Percentiles rank a stretch among this genome's conserved stretches.
Conservation (phyloP, 176 grass and related monocot genomes). For the Rhynchospora pubera region DNA sequence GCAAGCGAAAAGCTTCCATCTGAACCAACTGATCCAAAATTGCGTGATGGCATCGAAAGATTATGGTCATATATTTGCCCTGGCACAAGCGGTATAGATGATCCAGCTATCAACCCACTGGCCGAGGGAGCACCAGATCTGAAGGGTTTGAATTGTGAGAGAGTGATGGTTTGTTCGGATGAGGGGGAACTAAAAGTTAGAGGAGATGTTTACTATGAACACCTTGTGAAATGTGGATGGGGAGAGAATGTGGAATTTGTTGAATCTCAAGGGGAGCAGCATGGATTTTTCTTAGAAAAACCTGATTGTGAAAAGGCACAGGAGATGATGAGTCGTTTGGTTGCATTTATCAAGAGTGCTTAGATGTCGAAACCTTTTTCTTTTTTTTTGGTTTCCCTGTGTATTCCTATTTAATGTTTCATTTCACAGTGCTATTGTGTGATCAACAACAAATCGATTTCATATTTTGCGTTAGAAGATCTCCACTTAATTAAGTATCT, state of each 20-base stretch:
- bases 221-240: constrained; percentile 7
- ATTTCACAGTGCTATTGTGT: too few species aligned
- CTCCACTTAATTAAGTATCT: too few species aligned
- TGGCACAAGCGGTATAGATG: constrained; percentile 30
- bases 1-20: constrained; percentile 35
- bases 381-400: neutral
- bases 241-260: constrained; percentile 12
- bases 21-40: constrained; percentile 34
- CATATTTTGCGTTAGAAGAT: too few species aligned
- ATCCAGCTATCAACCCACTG: constrained; percentile 54
- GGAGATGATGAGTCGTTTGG: constrained; percentile 19
- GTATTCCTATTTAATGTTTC: too few species aligned
- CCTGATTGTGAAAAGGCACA: constrained; percentile 2
- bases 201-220: constrained; percentile 8
- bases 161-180: constrained; percentile 25
- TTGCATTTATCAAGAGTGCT: constrained; percentile 6
- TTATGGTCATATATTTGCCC: constrained; percentile 46
- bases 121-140: constrained; percentile 27
- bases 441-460: too few species aligned
- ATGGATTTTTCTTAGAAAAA: constrained; percentile 16
- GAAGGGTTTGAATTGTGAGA: constrained; percentile 18
- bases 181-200: constrained; percentile 11
- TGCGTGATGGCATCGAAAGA: constrained; percentile 7
- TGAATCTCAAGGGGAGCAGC: constrained; percentile 3
- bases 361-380: neutral